Base-by-base conservation (phyloP, 2,329 filamentous ascomycete genomes). In the Aspergillus ustus region DNA sequence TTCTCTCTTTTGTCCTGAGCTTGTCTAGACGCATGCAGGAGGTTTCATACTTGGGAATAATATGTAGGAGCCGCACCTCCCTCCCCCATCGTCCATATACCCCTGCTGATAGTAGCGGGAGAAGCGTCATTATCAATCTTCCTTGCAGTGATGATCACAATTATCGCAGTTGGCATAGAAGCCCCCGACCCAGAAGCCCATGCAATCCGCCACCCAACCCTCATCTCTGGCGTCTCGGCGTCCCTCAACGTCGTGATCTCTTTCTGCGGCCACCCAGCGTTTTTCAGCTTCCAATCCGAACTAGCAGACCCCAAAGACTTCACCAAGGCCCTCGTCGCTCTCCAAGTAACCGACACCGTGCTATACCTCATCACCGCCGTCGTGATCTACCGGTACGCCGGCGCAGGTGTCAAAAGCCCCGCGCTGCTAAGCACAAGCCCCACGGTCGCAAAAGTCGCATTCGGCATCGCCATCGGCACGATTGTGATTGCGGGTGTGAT, bases 1-100 rank as follows among this genome's bases (percentile, higher is more conserved):
- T 49, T 0, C 3, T 49, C 7, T 49, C 20, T 44, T 81, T 40
- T 40, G 11, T 40, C 11, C 34, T 40, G 34, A 40, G 11, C 2
- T 11, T 40, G 11, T 40, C 34, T 11, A 40, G 34, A 40, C 34
- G 34, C 4, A 11, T 40, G 15, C 34, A 40, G 34, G 34, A 40
- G 34, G 34, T 40, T 15, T 40, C 34, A 5, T 40, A 40, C 15
- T 13, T 40, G 5, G 34, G 34, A 13, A 40, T 40, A 40, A 3
- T 40, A 15, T 40, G 34, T 40, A 13, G 5, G 9, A 13, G 5
- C 34, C 13, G 25, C 25, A 17, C 6, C 34, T 34, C 31, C 31
- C 31, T 13, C 13, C 31, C 13, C 3, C 31, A 34, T 9, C 4
- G 13, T 25, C 25, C 25, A 25, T 25, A 25, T 25, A 34, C 13